Evolutionary conservation across 1,139 yeast species (phyloP).

Genomic region (Saccharomyces hybrid): DNA sequence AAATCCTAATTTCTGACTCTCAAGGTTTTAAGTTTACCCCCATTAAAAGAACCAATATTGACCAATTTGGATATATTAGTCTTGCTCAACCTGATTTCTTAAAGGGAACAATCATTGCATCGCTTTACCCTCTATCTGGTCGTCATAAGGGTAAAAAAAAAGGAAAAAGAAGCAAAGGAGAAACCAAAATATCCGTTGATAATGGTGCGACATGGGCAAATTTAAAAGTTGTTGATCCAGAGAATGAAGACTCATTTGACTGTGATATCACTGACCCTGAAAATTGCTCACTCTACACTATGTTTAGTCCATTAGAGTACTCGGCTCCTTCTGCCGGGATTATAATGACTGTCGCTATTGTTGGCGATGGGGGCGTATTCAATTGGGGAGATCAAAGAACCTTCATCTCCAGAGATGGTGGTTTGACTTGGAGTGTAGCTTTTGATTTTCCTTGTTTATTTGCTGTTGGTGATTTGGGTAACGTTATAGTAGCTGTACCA

Average conservation of each 20-base stretch:
- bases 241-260: constrained; percentile 39
- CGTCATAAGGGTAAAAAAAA: neutral
- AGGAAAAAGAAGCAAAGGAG: neutral
- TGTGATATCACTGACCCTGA: constrained; percentile 37
- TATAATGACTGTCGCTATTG: constrained; percentile 50
- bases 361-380: constrained; percentile 34
- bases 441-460: constrained; percentile 49
- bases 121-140: neutral
- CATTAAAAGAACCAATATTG: constrained; percentile 9
- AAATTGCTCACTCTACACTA: neutral
- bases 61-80: constrained; percentile 6
- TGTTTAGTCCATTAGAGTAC: constrained; percentile 15
- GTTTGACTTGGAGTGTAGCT: constrained; percentile 49
- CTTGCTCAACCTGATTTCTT: constrained; percentile 8
- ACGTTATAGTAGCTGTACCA: constrained; percentile 54
- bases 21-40: constrained; percentile 23
- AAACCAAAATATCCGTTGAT: constrained; percentile 45
- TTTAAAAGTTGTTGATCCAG: constrained; percentile 38
- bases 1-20: constrained; percentile 25
- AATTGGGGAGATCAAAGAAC: neutral
- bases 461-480: constrained; percentile 76
- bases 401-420: constrained; percentile 6
- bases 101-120: constrained; percentile 16
- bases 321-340: constrained; percentile 71
- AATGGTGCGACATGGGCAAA: constrained; percentile 56